Conservation (phyloP, 2,329 filamentous ascomycete species). For the Thielaviopsis euricoi region DNA sequence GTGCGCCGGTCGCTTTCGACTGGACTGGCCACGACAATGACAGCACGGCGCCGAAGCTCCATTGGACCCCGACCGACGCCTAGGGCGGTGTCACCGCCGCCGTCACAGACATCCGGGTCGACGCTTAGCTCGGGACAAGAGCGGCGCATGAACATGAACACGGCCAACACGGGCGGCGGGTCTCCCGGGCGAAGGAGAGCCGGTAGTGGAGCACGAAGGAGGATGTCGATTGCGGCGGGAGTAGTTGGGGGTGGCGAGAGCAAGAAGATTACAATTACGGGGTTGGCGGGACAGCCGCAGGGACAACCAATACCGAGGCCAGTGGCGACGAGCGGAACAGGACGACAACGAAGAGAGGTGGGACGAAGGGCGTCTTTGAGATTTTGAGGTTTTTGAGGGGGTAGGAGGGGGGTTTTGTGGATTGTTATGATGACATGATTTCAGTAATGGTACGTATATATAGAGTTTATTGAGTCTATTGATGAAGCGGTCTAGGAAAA, state of each 20-base stretch:
- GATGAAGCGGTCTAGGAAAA: too few relatives aligned
- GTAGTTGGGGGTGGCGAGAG: slow-evolving; percentile 14
- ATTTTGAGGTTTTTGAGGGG: too few relatives aligned
- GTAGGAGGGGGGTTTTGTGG: too few relatives aligned
- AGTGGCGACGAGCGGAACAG: background rate
- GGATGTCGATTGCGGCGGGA: too few relatives aligned
- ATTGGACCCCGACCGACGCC: slow-evolving; percentile 36
- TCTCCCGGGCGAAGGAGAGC: too few relatives aligned
- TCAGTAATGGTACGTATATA: too few relatives aligned
- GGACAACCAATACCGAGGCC: background rate
- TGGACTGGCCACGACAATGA: slow-evolving; percentile 5
- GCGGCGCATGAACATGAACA: slow-evolving; percentile 36
- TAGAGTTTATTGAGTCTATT: too few relatives aligned
- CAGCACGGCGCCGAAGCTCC: slow-evolving; percentile 28
- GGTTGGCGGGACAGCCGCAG: slow-evolving; percentile 14
- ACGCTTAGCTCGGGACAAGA: slow-evolving; percentile 37
- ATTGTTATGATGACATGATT: too few relatives aligned
- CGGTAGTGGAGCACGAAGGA: too few relatives aligned
- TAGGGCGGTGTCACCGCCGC: slow-evolving; percentile 33
- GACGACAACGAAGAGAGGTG: too few relatives aligned
- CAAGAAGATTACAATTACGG: slow-evolving; percentile 24
- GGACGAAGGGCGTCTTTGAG: too few relatives aligned
- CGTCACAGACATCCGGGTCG: slow-evolving; percentile 17
- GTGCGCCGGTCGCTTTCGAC: background rate
- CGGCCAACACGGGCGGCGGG: too few relatives aligned